Evolutionary conservation across 352 stramenopile genomes (phyloP), one percentile per base, ranked within the genome.

Genomic region (Phytophthora macrochlamydospora): DNA sequence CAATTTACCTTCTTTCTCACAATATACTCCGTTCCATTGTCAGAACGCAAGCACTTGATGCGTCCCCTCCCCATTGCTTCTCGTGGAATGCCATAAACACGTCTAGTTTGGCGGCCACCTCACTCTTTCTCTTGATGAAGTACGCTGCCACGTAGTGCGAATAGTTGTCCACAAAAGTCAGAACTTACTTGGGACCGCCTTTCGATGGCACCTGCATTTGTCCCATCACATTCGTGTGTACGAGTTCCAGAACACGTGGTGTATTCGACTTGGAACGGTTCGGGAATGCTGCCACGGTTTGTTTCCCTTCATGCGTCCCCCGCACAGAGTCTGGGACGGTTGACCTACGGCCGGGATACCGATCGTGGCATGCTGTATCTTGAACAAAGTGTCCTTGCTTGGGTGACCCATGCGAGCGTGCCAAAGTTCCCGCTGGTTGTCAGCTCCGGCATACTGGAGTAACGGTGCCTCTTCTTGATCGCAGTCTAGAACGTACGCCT

Each of bases 1-100:
- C n/a, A n/a, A n/a, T n/a, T 40, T 9, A 40, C 35, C 35, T 40
- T 51, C 40, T 77, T 72, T 37, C 71, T 72, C 4, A 65, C 51
- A 33, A 74, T n/a, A n/a, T n/a, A 65, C 46, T 85, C 70, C 3
- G 52, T 59, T 11, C 66, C 73, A 40, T 78, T 78, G 51, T 79
- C 65, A 1, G 69, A 71, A 0, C 66, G 53, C 2, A 81, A 13
- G 37, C 44, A 64, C 33, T 46, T 56, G 12, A 78, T 50, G 0
- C 48, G 56, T 31, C n/a, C n/a, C 52, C 30, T 28, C 57, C 35
- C 35, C 35, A 40, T 40, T 40, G 35, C 35, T 40, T 40, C 35
- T 40, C 35, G 35, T 40, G 9, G 35, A 40, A 40, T 9, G 35
- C 35, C 9, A 11, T 40, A 40, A 40, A 40, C 35, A 11, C 35